Conservation (phyloP, 2,329 filamentous ascomycete genomes). For the Clonostachys byssicola region DNA sequence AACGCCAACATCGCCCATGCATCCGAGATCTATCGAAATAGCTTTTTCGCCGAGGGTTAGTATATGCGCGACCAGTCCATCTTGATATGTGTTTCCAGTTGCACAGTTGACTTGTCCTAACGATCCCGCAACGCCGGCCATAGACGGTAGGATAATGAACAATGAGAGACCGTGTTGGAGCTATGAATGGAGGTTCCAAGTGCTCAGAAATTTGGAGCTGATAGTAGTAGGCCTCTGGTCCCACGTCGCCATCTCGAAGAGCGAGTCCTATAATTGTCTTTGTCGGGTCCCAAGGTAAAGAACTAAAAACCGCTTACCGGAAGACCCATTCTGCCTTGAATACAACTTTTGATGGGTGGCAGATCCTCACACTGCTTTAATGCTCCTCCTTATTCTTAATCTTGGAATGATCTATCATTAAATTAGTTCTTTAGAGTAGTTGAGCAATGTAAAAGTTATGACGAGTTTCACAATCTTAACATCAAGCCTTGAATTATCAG, state of each 20-base stretch:
- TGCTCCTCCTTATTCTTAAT: too few relatives aligned
- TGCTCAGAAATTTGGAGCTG: conserved; percentile 21
- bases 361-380: neutral
- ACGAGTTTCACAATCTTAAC: too few relatives aligned
- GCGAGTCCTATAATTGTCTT: conserved; percentile 11
- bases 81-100: conserved; percentile 30
- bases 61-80: conserved; percentile 5
- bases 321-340: conserved; percentile 11
- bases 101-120: conserved; percentile 32
- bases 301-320: conserved; percentile 1
- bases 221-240: conserved; percentile 22
- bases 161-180: conserved; percentile 18
- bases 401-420: too few relatives aligned
- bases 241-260: conserved; percentile 26
- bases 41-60: neutral
- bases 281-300: neutral
- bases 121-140: conserved; percentile 13
- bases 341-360: conserved; percentile 15
- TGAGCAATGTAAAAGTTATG: too few relatives aligned
- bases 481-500: too few relatives aligned
- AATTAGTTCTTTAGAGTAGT: too few relatives aligned
- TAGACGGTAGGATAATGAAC: conserved; percentile 22
- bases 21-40: conserved; percentile 9
- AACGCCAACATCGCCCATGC: conserved; percentile 12
- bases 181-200: conserved; percentile 15